Base-by-base conservation (phyloP, 441 rosid genomes). In the Omphalea diandra region DNA sequence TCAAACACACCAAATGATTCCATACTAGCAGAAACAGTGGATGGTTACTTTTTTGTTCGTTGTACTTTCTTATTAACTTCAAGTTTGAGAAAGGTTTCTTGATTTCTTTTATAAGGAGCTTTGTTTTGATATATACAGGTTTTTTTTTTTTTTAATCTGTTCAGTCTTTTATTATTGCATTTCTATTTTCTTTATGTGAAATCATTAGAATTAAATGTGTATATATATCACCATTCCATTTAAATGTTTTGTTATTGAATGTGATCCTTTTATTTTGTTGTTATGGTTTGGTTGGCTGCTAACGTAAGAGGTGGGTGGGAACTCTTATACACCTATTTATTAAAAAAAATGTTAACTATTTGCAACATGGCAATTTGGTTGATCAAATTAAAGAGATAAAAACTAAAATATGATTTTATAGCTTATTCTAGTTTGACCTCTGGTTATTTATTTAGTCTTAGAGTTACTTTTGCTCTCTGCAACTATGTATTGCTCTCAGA, bases 71-170 rank as follows among this genome's bases (percentile, higher is more conserved):
- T n/a, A n/a, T n/a, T n/a, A n/a, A n/a, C n/a, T n/a, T n/a, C n/a
- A n/a, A n/a, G n/a, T n/a, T n/a, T n/a, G 98, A 71, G 96, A 91
- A 69, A 96, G 85, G 68, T 83, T 91, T 65, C 93, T 93, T 1
- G 81, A 65, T 1, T 76, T 91, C 57, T 91, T 94, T 55, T 75
- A 78, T 69, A 76, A 75, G 63, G 94, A 94, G 79, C 94, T 80
- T 67, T 71, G 76, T 66, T 87, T 89, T 63, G 88, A 88, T 74
- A 91, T 91, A 71, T 94, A 91, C 91, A 91, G 94, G 98, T 94
- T 79, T 50, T 47, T 22, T 38, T n/a, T 53, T 2, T 18, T 0
- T 2, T 33, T 18, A 12, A 7, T 36, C 63, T 60, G 36, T 59
- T 7, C 29, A 9, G 17, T 50, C 0, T 49, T 12, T 5, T 27